phyloP scores from a whole-genome alignment of 176 grass and related monocot species.

The Oropetium thomaeum region DNA sequence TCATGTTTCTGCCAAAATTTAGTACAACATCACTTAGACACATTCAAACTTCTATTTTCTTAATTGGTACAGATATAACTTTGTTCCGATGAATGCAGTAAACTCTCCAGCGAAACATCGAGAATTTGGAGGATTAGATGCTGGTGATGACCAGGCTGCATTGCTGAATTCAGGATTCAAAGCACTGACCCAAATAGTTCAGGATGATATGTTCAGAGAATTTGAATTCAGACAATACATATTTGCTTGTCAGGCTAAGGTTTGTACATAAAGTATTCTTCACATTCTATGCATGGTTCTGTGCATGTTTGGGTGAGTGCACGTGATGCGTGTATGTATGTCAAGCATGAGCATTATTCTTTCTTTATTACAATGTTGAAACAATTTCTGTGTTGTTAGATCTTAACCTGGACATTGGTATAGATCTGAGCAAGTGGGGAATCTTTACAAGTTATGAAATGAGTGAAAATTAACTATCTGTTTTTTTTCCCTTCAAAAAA shows the following conservation, averaged over 20 bases:
- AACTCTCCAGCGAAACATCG: slow-evolving; percentile 71
- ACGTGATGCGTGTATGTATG: background rate
- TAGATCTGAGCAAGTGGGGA: background rate
- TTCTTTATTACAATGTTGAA: background rate
- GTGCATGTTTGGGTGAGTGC: background rate
- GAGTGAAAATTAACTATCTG: background rate
- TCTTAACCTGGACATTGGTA: too few relatives aligned
- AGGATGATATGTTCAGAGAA: slow-evolving; percentile 92
- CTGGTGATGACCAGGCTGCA: slow-evolving; percentile 89
- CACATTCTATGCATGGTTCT: background rate
- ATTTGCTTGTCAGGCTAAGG: slow-evolving; percentile 98
- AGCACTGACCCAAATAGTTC: slow-evolving; percentile 82
- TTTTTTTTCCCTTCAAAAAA: background rate
- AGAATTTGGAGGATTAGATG: slow-evolving; percentile 94
- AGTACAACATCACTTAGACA: slow-evolving; percentile 16
- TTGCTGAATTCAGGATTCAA: slow-evolving; percentile 89
- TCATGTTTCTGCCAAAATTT: background rate
- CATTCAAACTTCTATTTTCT: slow-evolving; percentile 9
- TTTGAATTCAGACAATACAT: slow-evolving; percentile 99
- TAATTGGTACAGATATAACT: slow-evolving; percentile 22
- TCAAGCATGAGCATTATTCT: slow-evolving; percentile 2
- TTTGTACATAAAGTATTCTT: slow-evolving; percentile 41
- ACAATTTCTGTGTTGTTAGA: slow-evolving; percentile 20
- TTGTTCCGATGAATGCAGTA: slow-evolving; percentile 47
- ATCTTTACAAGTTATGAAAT: background rate